Conservation (phyloP, 257 asterid genomes). For the Salvia splendens region DNA sequence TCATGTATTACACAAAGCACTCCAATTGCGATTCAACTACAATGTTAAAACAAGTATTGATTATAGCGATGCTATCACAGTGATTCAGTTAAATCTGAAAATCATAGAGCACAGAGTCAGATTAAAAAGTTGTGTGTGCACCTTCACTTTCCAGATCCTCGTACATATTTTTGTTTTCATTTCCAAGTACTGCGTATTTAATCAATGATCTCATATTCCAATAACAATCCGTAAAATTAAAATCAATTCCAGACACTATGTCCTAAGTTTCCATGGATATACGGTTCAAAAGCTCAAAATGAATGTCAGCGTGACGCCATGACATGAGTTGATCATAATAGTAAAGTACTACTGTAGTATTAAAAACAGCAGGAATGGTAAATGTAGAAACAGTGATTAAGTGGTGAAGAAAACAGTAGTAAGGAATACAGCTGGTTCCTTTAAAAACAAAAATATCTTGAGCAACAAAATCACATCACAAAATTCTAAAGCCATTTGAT, state of each 20-base stretch:
- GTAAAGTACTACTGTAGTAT: background rate
- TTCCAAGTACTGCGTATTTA: background rate
- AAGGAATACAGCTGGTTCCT: background rate
- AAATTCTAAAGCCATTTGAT: no score
- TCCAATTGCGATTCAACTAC: constrained; percentile 3
- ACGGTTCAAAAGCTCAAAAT: background rate
- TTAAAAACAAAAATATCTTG: background rate
- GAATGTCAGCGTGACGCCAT: background rate
- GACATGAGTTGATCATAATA: background rate
- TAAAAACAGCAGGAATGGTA: background rate
- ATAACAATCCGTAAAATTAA: background rate
- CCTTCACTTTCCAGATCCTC: background rate
- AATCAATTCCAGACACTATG: background rate
- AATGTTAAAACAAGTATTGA: background rate
- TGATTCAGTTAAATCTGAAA: background rate
- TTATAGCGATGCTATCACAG: no score
- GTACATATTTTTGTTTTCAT: background rate
- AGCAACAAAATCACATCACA: no score
- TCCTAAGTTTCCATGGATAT: background rate
- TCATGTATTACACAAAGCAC: background rate
- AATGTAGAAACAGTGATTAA: background rate
- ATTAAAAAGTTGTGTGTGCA: background rate
- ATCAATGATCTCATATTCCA: background rate
- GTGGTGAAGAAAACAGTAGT: background rate
- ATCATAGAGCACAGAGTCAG: background rate